Evolutionary conservation across 169 alveolate species (phyloP), one percentile per base, ranked within the genome.

Genomic region (Perkinsus marinus): DNA sequence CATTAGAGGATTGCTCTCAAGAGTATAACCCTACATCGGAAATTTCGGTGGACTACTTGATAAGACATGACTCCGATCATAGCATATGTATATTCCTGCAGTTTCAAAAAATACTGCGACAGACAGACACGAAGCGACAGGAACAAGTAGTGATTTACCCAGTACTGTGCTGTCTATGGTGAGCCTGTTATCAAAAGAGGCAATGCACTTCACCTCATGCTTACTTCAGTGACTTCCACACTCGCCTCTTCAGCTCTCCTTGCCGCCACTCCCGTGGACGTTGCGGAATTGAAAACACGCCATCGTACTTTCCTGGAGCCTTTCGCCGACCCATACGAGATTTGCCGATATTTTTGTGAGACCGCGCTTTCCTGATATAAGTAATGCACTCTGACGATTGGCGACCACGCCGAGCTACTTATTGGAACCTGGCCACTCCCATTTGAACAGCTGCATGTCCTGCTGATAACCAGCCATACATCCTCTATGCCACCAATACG

Each of bases 291-390:
- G 97, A 95, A 90, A 94, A 94, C 30, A 96, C 98, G 16, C 98
- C 98, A 43, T 94, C 90, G 92, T 96, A 96, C 89, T 96, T 92
- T 57, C 39, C 98, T 38, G 97, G 95, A 6, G 97, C 95, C 94
- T 96, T 96, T 68, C 96, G 95, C 97, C 97, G 95, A 22, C 97
- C 97, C 91, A 96, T 96, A 79, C 98, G 93, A 19, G 98, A 96
- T 90, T 93, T 94, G 17, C 98, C 98, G 69, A 96, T 93, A 89
- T 94, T 94, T 91, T 95, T 95, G 69, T 96, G 97, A 30, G 95
- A 93, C 39, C 97, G 43, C 92, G 94, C 93, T 91, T 96, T 96
- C 89, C 93, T 94, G 79, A 57, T 13, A 10, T n/a, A 79, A 0
- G 0, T 34, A 39, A 43, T 19, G 39, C 39, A 79, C 36, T 16